Percentiles rank a stretch among this genome's conserved stretches.
Evolutionary conservation across 2,329 filamentous ascomycete genomes (phyloP).

Genomic region (Shiraia sp.): DNA sequence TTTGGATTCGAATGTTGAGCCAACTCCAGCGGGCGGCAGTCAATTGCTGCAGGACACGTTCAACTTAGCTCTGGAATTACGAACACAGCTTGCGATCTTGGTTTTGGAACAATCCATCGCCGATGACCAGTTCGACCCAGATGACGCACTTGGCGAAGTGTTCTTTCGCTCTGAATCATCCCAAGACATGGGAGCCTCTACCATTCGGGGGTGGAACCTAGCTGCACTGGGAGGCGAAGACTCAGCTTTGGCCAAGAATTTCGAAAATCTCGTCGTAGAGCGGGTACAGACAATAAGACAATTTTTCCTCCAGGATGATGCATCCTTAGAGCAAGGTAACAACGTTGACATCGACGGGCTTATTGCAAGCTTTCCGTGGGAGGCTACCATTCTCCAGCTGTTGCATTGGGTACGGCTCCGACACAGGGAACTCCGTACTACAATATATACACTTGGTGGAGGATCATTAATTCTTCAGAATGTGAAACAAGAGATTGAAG

Average conservation of each 20-base stretch:
- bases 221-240: conserved; percentile 45
- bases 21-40: conserved; percentile 43
- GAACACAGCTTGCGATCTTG: conserved; percentile 59
- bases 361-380: conserved; percentile 54
- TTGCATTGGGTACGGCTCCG: conserved; percentile 54
- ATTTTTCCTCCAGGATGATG: conserved; percentile 38
- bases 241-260: conserved; percentile 39
- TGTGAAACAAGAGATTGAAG: conserved; percentile 30
- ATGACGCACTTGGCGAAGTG: conserved; percentile 43
- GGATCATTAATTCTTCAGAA: conserved; percentile 42
- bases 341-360: conserved; percentile 51
- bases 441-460: conserved; percentile 51
- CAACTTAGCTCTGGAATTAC: conserved; percentile 56
- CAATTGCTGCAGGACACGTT: conserved; percentile 50
- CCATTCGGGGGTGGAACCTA: conserved; percentile 42
- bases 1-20: conserved; percentile 12
- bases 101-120: conserved; percentile 42
- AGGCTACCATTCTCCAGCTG: conserved; percentile 50
- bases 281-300: conserved; percentile 46
- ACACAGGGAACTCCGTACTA: conserved; percentile 49
- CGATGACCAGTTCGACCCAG: conserved; percentile 44
- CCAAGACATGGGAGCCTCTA: conserved; percentile 6
- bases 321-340: conserved; percentile 32
- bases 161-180: conserved; percentile 45
- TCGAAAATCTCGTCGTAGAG: conserved; percentile 40